Evolutionary conservation across 108 stramenopile genomes (phyloP).

Genomic region (Cyclotella distinguenda): DNA sequence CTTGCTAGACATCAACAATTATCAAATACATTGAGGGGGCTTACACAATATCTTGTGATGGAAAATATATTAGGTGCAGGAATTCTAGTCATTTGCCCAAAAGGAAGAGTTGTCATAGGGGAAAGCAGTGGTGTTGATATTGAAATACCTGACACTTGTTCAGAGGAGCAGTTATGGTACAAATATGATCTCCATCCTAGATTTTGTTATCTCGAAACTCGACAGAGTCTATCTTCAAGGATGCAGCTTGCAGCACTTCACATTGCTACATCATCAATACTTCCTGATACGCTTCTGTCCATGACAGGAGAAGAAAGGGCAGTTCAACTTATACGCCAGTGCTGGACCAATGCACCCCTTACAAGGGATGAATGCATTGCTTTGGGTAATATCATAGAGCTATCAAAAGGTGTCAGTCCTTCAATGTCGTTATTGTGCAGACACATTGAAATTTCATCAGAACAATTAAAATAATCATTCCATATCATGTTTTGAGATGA

Average conservation of each 20-base stretch:
- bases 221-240: constrained; percentile 26
- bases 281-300: constrained; percentile 36
- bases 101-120: constrained; percentile 12
- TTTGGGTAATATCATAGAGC: constrained; percentile 32
- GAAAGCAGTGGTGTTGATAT: constrained; percentile 1
- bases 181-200: constrained; percentile 23
- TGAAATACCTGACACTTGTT: constrained; percentile 1
- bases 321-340: constrained; percentile 40
- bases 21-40: constrained; percentile 20
- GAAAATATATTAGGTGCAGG: constrained; percentile 1
- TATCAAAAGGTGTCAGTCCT: constrained; percentile 23
- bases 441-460: constrained; percentile 12
- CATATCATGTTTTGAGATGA: constrained; percentile 19
- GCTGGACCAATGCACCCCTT: constrained; percentile 47
- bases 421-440: constrained; percentile 23
- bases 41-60: constrained; percentile 29
- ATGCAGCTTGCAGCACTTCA: constrained; percentile 49
- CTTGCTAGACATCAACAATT: constrained; percentile 24
- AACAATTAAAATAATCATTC: no score
- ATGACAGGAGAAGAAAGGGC: constrained; percentile 55
- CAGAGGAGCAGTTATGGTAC: constrained; percentile 15
- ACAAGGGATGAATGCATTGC: constrained; percentile 15
- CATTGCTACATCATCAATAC: constrained; percentile 41
- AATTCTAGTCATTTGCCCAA: constrained; percentile 17
- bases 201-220: background rate